Evolutionary conservation across 495 filamentous ascomycete genomes (phyloP).

Genomic region (Mytilinidion resinicola): DNA sequence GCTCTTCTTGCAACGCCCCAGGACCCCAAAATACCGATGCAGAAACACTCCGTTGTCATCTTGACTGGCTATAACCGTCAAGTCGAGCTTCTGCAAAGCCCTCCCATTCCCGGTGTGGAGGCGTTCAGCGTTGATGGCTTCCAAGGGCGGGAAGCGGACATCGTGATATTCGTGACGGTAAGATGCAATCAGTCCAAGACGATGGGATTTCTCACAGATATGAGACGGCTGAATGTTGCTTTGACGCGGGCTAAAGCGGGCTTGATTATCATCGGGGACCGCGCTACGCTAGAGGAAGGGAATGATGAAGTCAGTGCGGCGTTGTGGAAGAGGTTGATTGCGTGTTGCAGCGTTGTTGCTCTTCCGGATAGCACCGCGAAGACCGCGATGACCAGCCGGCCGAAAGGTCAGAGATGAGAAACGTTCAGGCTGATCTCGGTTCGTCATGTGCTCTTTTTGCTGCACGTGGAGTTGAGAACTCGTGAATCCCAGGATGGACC

Average conservation of each 20-base stretch:
- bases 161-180: slow-evolving; percentile 46
- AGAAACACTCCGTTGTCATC: slow-evolving; percentile 37
- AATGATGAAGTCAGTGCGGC: slow-evolving; percentile 16
- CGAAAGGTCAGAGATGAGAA: too few relatives aligned
- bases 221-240: slow-evolving; percentile 47
- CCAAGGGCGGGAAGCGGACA: slow-evolving; percentile 48
- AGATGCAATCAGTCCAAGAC: slow-evolving; percentile 42
- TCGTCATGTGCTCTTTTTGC: too few relatives aligned
- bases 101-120: slow-evolving; percentile 29
- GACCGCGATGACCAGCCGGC: neutral
- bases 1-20: slow-evolving; percentile 27
- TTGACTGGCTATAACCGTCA: slow-evolving; percentile 45
- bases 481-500: too few relatives aligned
- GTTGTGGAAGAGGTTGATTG: slow-evolving; percentile 18
- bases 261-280: slow-evolving; percentile 44
- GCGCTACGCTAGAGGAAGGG: slow-evolving; percentile 30
- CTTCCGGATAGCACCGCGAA: too few relatives aligned
- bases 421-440: too few relatives aligned
- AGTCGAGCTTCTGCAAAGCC: slow-evolving; percentile 33
- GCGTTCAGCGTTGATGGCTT: slow-evolving; percentile 48
- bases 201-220: slow-evolving; percentile 48
- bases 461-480: too few relatives aligned
- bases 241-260: slow-evolving; percentile 43
- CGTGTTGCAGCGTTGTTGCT: slow-evolving; percentile 9
- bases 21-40: neutral